These are phyloP conservation scores for Volvox africanus DNA, from an alignment of 139 green algal genomes.

Conservation along the genomic window DNA sequence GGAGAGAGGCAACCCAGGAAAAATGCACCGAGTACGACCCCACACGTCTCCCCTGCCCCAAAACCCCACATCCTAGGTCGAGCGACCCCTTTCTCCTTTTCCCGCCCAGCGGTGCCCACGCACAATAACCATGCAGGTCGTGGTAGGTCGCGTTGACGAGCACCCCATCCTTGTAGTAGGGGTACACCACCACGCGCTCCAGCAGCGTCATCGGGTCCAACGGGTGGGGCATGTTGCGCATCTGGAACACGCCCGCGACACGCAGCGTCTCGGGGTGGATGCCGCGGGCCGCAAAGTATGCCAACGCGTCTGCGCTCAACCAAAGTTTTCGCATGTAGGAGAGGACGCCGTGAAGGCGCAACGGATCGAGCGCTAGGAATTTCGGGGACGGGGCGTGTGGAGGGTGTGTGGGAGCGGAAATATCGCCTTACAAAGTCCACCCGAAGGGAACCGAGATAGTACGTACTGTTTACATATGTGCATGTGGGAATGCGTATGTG, in stretches of 20 bases:
- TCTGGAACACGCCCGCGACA: conserved; percentile 15
- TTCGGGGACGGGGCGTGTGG: no score
- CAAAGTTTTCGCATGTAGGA: no score
- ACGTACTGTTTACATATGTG: no score
- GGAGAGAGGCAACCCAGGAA: neutral
- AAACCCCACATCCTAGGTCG: neutral
- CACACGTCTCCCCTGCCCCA: neutral
- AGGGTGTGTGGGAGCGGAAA: no score
- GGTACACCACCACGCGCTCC: conserved; percentile 37
- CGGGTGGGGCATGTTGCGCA: neutral
- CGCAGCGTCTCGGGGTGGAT: conserved; percentile 10
- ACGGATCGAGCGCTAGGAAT: no score
- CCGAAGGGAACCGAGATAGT: no score
- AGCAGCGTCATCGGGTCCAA: neutral
- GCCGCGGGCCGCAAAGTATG: conserved; percentile 15
- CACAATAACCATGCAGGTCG: conserved; percentile 14
- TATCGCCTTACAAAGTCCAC: no score
- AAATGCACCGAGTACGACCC: neutral
- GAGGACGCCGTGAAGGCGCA: no score
- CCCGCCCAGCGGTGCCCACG: neutral
- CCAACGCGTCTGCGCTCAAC: neutral
- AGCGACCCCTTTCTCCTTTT: neutral
- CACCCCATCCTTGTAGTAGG: neutral
- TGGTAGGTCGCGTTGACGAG: conserved; percentile 24
- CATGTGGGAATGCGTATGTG: no score